Conservation (phyloP, 2,329 filamentous ascomycete genomes). For the Endoconidiophora laricicola region DNA sequence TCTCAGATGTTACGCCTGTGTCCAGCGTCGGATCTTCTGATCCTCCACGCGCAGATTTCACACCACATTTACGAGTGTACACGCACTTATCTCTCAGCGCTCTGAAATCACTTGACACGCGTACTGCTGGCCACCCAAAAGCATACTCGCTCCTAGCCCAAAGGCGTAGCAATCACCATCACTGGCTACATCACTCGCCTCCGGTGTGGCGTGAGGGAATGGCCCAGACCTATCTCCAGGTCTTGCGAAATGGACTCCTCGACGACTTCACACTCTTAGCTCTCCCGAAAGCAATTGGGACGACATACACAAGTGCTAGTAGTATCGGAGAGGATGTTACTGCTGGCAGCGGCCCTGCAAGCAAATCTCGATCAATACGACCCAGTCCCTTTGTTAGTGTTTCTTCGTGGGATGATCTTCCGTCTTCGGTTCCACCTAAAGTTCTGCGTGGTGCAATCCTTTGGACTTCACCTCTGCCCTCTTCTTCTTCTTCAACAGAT, state of each 20-base stretch:
- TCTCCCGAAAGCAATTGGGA: slow-evolving; percentile 1
- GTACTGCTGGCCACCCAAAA: not conserved
- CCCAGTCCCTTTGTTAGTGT: slow-evolving; percentile 16
- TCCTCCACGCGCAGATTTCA: not conserved
- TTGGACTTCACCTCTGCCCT: slow-evolving; percentile 19
- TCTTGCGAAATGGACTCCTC: slow-evolving; percentile 34
- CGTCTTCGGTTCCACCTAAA: slow-evolving; percentile 25
- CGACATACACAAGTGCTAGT: slow-evolving; percentile 13
- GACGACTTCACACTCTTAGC: slow-evolving; percentile 22
- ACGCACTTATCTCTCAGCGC: slow-evolving; percentile 1
- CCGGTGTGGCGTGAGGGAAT: slow-evolving; percentile 38
- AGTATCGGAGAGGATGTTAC: slow-evolving; percentile 20
- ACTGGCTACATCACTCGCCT: slow-evolving; percentile 7
- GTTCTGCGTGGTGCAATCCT: slow-evolving; percentile 29
- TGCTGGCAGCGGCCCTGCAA: not conserved
- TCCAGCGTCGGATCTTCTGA: not conserved
- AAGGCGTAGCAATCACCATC: slow-evolving; percentile 2
- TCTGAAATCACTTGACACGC: not conserved
- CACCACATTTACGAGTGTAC: slow-evolving; percentile 7
- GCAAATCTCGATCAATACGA: not conserved
- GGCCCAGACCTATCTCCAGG: slow-evolving; percentile 32
- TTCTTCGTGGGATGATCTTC: slow-evolving; percentile 25
- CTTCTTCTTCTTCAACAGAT: too few relatives aligned
- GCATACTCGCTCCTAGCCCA: slow-evolving; percentile 4
- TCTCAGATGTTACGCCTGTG: not conserved